Percentiles rank a stretch among this genome's conserved stretches.
Evolutionary conservation across 345 rosid genomes (phyloP).

Genomic region (Pistacia integerrima): DNA sequence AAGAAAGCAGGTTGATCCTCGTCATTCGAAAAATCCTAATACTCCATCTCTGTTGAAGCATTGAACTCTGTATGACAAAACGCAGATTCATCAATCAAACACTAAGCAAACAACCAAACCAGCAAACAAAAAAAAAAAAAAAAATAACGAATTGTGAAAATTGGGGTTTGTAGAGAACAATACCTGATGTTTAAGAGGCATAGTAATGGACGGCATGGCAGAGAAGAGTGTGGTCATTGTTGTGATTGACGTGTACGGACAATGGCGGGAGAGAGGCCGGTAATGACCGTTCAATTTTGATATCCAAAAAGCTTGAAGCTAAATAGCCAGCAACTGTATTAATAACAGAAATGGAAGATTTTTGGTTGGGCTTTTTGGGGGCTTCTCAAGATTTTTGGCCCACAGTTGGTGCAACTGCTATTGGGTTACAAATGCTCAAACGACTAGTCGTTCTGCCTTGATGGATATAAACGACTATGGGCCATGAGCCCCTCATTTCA

Average conservation of each 20-base stretch:
- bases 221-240: conserved; percentile 34
- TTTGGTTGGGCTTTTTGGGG: neutral
- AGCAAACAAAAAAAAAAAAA: neutral
- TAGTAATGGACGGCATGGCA: neutral
- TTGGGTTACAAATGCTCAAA: too few species aligned
- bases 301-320: conserved; percentile 10
- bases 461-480: too few species aligned
- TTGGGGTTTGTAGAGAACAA: conserved; percentile 19
- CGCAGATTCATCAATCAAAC: neutral
- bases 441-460: too few species aligned
- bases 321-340: neutral
- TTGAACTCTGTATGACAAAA: conserved; percentile 25
- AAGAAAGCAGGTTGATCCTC: conserved; percentile 22
- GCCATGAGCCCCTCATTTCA: too few species aligned
- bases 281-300: conserved; percentile 40
- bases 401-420: neutral
- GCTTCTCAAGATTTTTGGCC: neutral
- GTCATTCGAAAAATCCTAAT: conserved; percentile 22
- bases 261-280: conserved; percentile 20
- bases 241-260: neutral
- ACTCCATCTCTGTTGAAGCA: conserved; percentile 32
- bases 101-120: neutral
- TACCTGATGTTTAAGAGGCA: conserved; percentile 8
- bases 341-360: too few species aligned
- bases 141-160: conserved; percentile 5